Base-by-base conservation (phyloP, 1,284 basidiomycete genomes). In the Melampsora americana region DNA sequence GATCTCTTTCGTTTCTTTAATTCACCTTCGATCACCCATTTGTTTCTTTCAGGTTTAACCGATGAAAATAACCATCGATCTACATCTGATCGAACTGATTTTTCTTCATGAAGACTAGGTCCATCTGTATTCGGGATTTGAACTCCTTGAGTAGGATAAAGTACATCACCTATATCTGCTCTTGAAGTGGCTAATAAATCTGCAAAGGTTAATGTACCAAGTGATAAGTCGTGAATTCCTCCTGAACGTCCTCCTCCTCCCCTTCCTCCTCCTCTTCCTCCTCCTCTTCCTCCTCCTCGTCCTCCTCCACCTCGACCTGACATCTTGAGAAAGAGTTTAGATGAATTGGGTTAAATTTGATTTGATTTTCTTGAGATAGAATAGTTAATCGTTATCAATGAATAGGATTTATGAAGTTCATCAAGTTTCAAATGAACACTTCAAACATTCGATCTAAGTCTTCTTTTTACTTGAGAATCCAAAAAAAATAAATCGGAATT, bases 141-240 rank as follows among this genome's bases (percentile, higher is more conserved):
- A 32, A 65, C 61, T 23, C 48, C 69, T 39, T 16, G n/a, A 14
- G 67, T 69, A 1, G 69, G 69, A 39, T 65, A 72, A 62, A 72
- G 61, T 6, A 65, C 61, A 48, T 72, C 60, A 12, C 69, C 69
- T 14, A 65, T 28, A 26, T 62, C 59, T 32, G 69, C 69, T 48
- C 61, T 60, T n/a, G 69, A 62, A 12, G 69, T 72, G 4, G 69
- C 69, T 18, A 72, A 46, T 50, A 72, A 23, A 59, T 72, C 69
- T 20, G 69, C 59, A 53, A 72, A 72, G 0, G 59, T 50, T 9
- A 72, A 20, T 53, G 69, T 48, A 32, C 69, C 69, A 11, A 72
- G 69, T 50, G 69, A 72, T 32, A 72, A 72, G 6, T 72, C 69
- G 18, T 42, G 61, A 14, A 72, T 39, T 18, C 59, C 60, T 30